A percentile compares a stretch with the other conserved stretches of the same genome.
Evolutionary conservation across 1,284 basidiomycete genomes (phyloP).

Genomic region (Apiotrichum sp.): DNA sequence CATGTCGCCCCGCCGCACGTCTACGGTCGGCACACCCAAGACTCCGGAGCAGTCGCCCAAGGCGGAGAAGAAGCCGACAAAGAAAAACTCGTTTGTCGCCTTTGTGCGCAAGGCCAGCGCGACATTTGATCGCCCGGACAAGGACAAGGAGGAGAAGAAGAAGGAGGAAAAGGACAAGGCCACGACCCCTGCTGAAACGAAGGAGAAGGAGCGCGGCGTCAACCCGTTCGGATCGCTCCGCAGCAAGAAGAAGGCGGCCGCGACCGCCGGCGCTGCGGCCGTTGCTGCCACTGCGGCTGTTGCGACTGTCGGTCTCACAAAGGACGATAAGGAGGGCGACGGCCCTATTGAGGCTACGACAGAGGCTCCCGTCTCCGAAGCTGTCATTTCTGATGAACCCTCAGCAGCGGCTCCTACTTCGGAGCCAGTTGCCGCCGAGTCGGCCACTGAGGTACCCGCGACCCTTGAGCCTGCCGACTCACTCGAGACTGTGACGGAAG

Average conservation of each 20-base stretch:
- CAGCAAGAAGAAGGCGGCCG: conserved; percentile 1
- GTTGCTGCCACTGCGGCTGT: not conserved
- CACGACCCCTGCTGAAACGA: not conserved
- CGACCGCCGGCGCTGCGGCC: not conserved
- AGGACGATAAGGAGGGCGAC: not conserved
- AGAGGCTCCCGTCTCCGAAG: not conserved
- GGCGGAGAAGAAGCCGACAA: not conserved
- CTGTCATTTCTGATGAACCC: too few species aligned
- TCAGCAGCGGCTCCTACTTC: too few species aligned
- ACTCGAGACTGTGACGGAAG: not conserved
- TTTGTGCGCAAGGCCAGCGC: conserved; percentile 4
- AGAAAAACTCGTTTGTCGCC: not conserved
- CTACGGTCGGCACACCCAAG: not conserved
- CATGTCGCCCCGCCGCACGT: not conserved
- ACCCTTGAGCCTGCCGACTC: not conserved
- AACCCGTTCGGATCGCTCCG: conserved; percentile 2
- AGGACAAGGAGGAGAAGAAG: too few species aligned
- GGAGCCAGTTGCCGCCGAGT: too few species aligned
- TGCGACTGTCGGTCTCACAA: not conserved
- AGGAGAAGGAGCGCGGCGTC: not conserved
- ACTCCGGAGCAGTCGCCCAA: too few species aligned
- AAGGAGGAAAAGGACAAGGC: not conserved
- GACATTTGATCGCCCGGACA: not conserved
- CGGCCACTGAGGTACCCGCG: not conserved
- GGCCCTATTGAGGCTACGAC: not conserved